These are phyloP conservation scores for Oidiodendron maius DNA, from an alignment of 495 filamentous ascomycete genomes.

Conservation along the genomic window DNA sequence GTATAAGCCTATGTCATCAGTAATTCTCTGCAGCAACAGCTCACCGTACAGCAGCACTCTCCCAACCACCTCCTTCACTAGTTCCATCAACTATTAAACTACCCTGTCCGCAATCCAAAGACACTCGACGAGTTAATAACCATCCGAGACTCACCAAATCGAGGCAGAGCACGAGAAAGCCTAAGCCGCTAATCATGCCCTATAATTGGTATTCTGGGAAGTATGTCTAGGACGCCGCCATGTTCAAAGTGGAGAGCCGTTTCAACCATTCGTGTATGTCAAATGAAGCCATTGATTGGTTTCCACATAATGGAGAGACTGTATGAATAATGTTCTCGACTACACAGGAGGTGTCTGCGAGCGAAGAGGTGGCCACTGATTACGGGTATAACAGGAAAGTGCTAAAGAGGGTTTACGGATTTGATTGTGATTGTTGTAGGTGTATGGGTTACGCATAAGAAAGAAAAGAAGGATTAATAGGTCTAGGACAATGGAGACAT, in stretches of 20 bases:
- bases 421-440: slow-evolving; percentile 15
- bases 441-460: slow-evolving; percentile 8
- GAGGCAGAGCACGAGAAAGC: slow-evolving; percentile 3
- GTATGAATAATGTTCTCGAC: slow-evolving; percentile 16
- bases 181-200: slow-evolving; percentile 10
- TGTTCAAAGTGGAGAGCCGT: slow-evolving; percentile 15
- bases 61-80: slow-evolving; percentile 5
- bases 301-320: neutral
- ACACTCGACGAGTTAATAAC: neutral
- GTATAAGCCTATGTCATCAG: too few relatives aligned
- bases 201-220: slow-evolving; percentile 14
- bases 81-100: slow-evolving; percentile 6
- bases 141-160: slow-evolving; percentile 5
- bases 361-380: slow-evolving; percentile 18
- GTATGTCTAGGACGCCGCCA: slow-evolving; percentile 5
- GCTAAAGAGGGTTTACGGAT: slow-evolving; percentile 16
- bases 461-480: slow-evolving; percentile 3
- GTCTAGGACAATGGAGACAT: too few relatives aligned
- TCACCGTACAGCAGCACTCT: too few relatives aligned
- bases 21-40: too few relatives aligned
- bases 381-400: slow-evolving; percentile 15
- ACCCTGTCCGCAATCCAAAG: slow-evolving; percentile 2
- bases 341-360: slow-evolving; percentile 11
- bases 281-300: slow-evolving; percentile 12
- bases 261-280: slow-evolving; percentile 22